Conservation (phyloP, 139 green algal species). For the Choricystis sp. region DNA sequence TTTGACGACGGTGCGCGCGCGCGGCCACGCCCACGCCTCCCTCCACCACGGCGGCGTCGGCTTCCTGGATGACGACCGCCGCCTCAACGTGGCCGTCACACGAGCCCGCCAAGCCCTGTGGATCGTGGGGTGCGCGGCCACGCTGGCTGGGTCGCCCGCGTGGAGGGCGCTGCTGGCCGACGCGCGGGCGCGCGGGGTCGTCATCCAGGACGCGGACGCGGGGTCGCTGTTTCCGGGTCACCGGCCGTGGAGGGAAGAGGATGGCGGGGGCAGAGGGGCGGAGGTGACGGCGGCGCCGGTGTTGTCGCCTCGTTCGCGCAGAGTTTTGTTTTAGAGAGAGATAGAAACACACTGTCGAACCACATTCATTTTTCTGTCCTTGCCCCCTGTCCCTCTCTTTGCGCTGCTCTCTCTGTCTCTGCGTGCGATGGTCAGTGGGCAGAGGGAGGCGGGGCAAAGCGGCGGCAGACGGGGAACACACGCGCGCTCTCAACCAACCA, state of each 20-base stretch:
- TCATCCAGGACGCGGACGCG: conserved; percentile 36
- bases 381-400: no score
- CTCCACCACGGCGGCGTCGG: conserved; percentile 6
- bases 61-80: conserved; percentile 62
- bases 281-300: neutral
- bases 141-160: conserved; percentile 26
- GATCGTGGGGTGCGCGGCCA: conserved; percentile 46
- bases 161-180: conserved; percentile 43
- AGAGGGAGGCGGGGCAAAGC: no score
- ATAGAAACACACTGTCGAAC: neutral
- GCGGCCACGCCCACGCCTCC: neutral
- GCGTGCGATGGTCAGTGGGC: no score
- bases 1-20: conserved; percentile 65
- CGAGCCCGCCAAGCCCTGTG: conserved; percentile 55
- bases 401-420: no score
- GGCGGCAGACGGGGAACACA: no score
- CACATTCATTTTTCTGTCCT: neutral
- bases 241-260: neutral
- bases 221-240: conserved; percentile 21
- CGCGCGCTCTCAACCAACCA: no score
- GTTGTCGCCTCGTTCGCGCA: neutral
- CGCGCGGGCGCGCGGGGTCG: conserved; percentile 18
- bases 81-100: conserved; percentile 82
- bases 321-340: neutral
- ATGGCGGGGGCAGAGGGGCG: neutral